Evolutionary conservation across 78 protist genomes (phyloP).

Genomic region (Dictyostelium brefeldianum): DNA sequence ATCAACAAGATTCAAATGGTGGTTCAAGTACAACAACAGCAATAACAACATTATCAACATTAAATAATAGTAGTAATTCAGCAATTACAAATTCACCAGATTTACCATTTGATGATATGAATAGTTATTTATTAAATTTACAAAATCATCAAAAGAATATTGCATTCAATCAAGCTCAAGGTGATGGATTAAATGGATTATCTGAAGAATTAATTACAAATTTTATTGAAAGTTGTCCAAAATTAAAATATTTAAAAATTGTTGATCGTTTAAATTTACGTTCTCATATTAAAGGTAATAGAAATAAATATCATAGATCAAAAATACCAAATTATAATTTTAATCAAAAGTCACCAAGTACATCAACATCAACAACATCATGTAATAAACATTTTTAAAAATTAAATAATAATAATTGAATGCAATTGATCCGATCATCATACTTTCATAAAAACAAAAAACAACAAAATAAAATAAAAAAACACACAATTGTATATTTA

Average conservation of each 20-base stretch:
- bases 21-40: neutral
- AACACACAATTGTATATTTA: no score
- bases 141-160: conserved; percentile 15
- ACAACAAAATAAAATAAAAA: neutral
- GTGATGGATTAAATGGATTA: conserved; percentile 2
- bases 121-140: conserved; percentile 20
- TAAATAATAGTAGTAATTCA: neutral
- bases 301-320: conserved; percentile 30
- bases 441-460: neutral
- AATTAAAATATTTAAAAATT: conserved; percentile 22
- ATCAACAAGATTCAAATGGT: neutral
- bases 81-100: neutral
- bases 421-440: neutral
- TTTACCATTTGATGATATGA: conserved; percentile 10
- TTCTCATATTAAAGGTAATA: conserved; percentile 17
- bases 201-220: conserved; percentile 41
- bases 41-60: neutral
- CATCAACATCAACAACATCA: neutral
- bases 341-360: neutral
- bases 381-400: neutral
- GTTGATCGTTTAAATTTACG: conserved; percentile 35
- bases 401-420: neutral
- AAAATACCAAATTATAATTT: neutral
- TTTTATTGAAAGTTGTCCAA: conserved; percentile 27
- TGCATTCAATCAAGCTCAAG: neutral